Percentiles rank a stretch among this genome's conserved stretches.
phyloP scores from a whole-genome alignment of 1,139 yeast species.

The Hansenula lynferdii region DNA sequence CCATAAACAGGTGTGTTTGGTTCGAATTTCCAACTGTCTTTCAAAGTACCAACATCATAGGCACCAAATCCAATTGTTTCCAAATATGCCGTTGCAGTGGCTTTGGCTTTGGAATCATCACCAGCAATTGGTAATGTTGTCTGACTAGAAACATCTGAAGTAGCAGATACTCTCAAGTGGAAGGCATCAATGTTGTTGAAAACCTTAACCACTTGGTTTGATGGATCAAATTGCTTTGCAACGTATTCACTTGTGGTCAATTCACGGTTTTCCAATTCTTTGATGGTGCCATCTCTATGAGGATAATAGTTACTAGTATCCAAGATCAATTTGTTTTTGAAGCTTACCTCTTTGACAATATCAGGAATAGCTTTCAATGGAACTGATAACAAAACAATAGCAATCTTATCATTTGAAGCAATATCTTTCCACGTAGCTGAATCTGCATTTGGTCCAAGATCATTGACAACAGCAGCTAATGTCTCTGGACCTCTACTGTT shows the following conservation, averaged over 20 bases:
- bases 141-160: background rate
- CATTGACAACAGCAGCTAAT: background rate
- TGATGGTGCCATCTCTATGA: background rate
- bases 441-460: background rate
- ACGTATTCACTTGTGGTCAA: slow-evolving; percentile 1
- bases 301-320: slow-evolving; percentile 1
- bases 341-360: background rate
- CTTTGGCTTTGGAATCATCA: background rate
- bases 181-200: slow-evolving; percentile 1
- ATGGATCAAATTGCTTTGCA: background rate
- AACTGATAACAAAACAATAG: background rate
- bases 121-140: slow-evolving; percentile 1
- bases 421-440: background rate
- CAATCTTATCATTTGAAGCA: background rate
- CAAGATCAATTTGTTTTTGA: background rate
- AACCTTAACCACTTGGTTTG: background rate
- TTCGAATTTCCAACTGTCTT: slow-evolving; percentile 1
- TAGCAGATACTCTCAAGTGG: background rate
- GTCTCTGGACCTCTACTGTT: background rate
- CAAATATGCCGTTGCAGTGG: background rate
- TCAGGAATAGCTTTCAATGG: background rate
- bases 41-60: background rate
- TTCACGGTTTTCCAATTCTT: background rate
- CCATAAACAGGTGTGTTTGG: background rate
- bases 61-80: background rate